phyloP scores from a whole-genome alignment of 2,329 filamentous ascomycete genomes.

The Alternaria hordeiaustralica region DNA sequence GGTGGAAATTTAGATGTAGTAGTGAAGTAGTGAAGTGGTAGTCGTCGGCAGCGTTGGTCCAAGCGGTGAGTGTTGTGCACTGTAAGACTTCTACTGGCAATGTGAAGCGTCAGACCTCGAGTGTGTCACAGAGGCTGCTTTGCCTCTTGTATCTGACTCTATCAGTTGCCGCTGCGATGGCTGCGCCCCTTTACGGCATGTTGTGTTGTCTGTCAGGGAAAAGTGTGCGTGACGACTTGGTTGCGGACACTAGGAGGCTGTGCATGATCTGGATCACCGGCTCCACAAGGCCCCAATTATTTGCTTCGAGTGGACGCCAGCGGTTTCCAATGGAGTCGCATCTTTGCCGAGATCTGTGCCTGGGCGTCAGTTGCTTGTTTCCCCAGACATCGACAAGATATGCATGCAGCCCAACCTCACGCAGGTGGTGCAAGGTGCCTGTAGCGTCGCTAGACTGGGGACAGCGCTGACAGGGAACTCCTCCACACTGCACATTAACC shows the following conservation, averaged over 20 bases:
- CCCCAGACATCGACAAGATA: not conserved
- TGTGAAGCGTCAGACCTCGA: not conserved
- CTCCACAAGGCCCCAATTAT: conserved; percentile 11
- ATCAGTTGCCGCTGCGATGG: conserved; percentile 9
- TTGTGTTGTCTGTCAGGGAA: conserved; percentile 5
- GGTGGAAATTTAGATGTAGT: not conserved
- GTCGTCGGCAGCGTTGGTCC: not conserved
- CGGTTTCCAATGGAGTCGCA: conserved; percentile 25
- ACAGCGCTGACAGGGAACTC: not conserved
- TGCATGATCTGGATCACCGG: conserved; percentile 18
- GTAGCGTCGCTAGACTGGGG: not conserved
- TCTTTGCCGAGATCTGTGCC: not conserved
- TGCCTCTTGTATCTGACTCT: conserved; percentile 10
- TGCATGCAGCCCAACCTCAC: not conserved
- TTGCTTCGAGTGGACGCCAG: conserved; percentile 1
- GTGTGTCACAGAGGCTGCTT: conserved; percentile 10
- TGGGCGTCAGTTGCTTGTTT: conserved; percentile 17
- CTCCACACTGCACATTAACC: not conserved
- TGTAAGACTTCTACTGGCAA: not conserved
- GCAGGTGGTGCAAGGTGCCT: not conserved
- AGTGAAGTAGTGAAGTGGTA: not conserved
- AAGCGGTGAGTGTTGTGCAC: conserved; percentile 6
- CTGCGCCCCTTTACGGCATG: conserved; percentile 19
- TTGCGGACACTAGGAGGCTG: conserved; percentile 16
- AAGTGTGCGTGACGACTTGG: conserved; percentile 10